These are phyloP conservation scores for Cocos nucifera DNA, from an alignment of 176 grass and related monocot genomes.

Conservation along the genomic window DNA sequence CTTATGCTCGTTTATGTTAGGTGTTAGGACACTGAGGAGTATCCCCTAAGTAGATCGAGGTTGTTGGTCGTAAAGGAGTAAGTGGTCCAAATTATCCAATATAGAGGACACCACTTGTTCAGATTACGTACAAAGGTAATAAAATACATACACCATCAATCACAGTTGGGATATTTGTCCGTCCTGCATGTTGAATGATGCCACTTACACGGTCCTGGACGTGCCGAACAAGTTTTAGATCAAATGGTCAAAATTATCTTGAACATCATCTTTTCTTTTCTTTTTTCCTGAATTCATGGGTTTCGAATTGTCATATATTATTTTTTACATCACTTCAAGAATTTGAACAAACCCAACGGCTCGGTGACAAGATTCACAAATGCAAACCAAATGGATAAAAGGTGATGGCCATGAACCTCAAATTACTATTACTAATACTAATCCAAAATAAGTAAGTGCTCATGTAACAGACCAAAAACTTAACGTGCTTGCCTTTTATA, in stretches of 20 bases:
- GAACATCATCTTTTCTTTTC: background rate
- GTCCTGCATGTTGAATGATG: conserved; percentile 38
- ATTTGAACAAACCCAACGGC: too few relatives aligned
- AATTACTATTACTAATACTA: too few relatives aligned
- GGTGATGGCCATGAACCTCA: too few relatives aligned
- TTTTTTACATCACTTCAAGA: too few relatives aligned
- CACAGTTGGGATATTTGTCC: conserved; percentile 2
- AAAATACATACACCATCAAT: conserved; percentile 66
- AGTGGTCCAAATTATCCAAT: too few relatives aligned
- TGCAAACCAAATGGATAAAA: too few relatives aligned
- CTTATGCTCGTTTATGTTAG: conserved; percentile 84
- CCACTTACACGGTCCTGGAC: conserved; percentile 68
- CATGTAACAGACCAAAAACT: too few relatives aligned
- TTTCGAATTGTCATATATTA: background rate
- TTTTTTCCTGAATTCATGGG: background rate
- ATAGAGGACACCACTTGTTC: too few relatives aligned
- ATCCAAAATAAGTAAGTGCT: too few relatives aligned
- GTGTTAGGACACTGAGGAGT: conserved; percentile 66
- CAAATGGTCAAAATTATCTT: background rate
- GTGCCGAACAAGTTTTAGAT: conserved; percentile 1
- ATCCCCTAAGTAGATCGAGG: conserved; percentile 49
- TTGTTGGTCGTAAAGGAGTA: conserved; percentile 23
- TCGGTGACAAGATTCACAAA: too few relatives aligned
- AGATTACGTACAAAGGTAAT: background rate
- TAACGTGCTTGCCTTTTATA: too few relatives aligned